A percentile compares a stretch with the other conserved stretches of the same genome.
Evolutionary conservation across 257 asterid genomes (phyloP).

Genomic region (Rehmannia glutinosa): DNA sequence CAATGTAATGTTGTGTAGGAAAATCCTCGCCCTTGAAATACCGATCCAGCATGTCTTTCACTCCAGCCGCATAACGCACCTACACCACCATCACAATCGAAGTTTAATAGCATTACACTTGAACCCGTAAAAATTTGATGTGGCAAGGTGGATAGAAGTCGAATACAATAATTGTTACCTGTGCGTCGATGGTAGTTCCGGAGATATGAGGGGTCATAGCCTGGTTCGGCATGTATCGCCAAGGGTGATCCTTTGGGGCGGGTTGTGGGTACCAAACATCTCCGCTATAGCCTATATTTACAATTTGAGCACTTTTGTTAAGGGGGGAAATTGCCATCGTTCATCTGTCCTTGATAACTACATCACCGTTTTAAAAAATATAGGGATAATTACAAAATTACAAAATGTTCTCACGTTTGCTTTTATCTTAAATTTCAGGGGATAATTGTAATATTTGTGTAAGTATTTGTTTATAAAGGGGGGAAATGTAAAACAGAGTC

Average conservation of each 20-base stretch:
- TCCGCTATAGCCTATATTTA: slow-evolving; percentile 78
- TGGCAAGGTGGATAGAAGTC: background rate
- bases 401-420: no score
- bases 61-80: slow-evolving; percentile 94
- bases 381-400: no score
- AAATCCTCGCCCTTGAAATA: slow-evolving; percentile 97
- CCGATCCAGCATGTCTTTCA: slow-evolving; percentile 90
- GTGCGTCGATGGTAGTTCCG: slow-evolving; percentile 96
- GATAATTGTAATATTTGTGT: no score
- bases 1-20: slow-evolving; percentile 80
- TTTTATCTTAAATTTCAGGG: no score
- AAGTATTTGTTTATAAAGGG: no score
- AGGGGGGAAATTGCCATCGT: no score
- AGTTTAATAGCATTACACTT: background rate
- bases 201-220: slow-evolving; percentile 99
- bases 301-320: background rate
- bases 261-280: slow-evolving; percentile 99
- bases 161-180: slow-evolving; percentile 35
- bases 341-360: no score
- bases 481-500: no score
- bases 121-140: no score
- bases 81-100: slow-evolving; percentile 24
- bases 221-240: slow-evolving; percentile 99
- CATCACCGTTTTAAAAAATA: no score
- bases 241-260: slow-evolving; percentile 98